Conservation (phyloP, 768 basidiomycete species). For the Amanita pallidorosea region DNA sequence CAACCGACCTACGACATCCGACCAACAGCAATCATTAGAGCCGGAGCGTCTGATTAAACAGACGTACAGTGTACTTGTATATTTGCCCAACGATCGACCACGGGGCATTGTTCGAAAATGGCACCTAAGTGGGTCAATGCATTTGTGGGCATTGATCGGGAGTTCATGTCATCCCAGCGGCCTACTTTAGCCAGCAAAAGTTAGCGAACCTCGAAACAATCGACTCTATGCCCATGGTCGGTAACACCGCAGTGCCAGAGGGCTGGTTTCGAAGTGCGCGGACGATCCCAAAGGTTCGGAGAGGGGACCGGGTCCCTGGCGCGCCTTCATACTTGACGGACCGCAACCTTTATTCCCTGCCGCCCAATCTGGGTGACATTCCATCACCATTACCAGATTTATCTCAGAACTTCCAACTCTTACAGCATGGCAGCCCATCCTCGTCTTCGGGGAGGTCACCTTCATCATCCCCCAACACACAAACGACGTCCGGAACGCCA, state of each 20-base stretch:
- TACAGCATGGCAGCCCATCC: constrained; percentile 14
- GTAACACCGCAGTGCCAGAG: constrained; percentile 58
- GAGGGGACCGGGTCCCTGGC: constrained; percentile 35
- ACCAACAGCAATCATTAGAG: constrained; percentile 31
- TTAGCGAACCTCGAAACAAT: constrained; percentile 63
- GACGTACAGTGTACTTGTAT: constrained; percentile 74
- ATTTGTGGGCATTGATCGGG: constrained; percentile 3
- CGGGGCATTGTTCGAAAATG: constrained; percentile 56
- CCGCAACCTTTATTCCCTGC: constrained; percentile 14
- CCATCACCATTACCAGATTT: constrained; percentile 15
- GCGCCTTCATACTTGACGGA: constrained; percentile 21
- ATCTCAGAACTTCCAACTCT: constrained; percentile 14
- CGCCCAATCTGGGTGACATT: constrained; percentile 12
- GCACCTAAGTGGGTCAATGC: constrained; percentile 59
- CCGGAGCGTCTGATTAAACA: constrained; percentile 69
- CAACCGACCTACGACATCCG: constrained; percentile 21
- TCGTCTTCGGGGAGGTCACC: constrained; percentile 24
- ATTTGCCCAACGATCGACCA: constrained; percentile 42
- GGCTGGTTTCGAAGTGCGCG: constrained; percentile 76
- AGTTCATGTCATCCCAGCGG: constrained; percentile 34
- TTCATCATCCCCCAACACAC: constrained; percentile 28
- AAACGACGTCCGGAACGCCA: constrained; percentile 14
- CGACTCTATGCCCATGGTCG: constrained; percentile 56
- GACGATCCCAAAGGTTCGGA: constrained; percentile 42
- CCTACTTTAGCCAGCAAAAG: constrained; percentile 75